Conservation (phyloP, 2,329 filamentous ascomycete species). For the Calonectria crousiana region DNA sequence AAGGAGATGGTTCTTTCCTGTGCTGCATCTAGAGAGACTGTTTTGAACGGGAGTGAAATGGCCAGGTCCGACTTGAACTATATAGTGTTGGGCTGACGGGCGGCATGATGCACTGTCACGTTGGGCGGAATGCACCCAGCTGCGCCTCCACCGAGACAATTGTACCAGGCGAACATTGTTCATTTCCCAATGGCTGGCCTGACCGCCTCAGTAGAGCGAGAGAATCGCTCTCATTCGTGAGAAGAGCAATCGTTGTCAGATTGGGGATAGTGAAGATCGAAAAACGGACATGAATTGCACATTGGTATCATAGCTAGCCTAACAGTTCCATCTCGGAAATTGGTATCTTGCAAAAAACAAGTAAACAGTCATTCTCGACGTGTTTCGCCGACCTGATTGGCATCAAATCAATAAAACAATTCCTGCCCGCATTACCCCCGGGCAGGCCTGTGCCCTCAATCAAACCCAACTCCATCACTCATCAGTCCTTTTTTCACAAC, state of each 20-base stretch:
- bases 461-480: not conserved
- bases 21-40: not conserved
- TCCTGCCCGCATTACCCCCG: not conserved
- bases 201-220: too few relatives aligned
- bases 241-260: not conserved
- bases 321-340: not conserved
- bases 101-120: not conserved
- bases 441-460: not conserved
- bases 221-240: not conserved
- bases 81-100: not conserved
- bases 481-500: not conserved
- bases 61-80: not conserved
- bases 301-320: slow-evolving; percentile 7
- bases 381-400: not conserved
- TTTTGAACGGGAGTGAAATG: not conserved
- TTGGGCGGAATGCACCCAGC: not conserved
- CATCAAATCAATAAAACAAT: not conserved
- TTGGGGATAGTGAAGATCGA: not conserved
- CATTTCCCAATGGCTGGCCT: too few relatives aligned
- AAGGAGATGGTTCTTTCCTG: not conserved
- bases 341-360: not conserved
- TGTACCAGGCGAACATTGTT: too few relatives aligned
- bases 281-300: not conserved
- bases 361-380: not conserved
- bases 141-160: not conserved